Percentiles rank a stretch among this genome's conserved stretches.
Evolutionary conservation across 2,329 filamentous ascomycete species (phyloP).

Genomic region (Westerdykella ornata): DNA sequence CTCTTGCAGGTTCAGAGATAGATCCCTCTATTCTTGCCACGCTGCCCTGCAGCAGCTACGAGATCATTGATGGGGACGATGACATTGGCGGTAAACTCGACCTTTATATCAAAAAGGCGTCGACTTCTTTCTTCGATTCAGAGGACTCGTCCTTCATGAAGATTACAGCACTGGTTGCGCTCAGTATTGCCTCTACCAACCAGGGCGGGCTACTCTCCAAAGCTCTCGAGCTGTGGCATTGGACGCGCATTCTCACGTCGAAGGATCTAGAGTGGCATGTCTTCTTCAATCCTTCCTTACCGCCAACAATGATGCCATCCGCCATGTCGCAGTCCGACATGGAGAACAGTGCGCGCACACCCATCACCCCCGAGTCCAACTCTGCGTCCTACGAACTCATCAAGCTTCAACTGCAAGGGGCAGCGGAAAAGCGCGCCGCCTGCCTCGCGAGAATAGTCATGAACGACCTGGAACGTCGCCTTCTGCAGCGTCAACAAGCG

Average conservation of each 20-base stretch:
- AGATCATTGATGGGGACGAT: conserved; percentile 48
- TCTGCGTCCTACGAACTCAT: conserved; percentile 46
- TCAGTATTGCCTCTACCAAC: conserved; percentile 26
- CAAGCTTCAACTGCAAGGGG: conserved; percentile 49
- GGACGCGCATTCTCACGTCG: conserved; percentile 50
- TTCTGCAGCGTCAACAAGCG: conserved; percentile 52
- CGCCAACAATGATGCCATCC: conserved; percentile 28
- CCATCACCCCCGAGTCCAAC: conserved; percentile 28
- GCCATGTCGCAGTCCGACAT: conserved; percentile 27
- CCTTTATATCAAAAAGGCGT: conserved; percentile 47
- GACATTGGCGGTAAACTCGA: conserved; percentile 49
- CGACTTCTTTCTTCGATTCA: conserved; percentile 41
- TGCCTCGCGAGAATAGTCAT: conserved; percentile 50
- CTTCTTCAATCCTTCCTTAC: conserved; percentile 41
- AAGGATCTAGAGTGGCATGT: conserved; percentile 44
- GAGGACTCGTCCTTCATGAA: conserved; percentile 49
- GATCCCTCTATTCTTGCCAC: conserved; percentile 34
- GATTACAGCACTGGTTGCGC: conserved; percentile 40
- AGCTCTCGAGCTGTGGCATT: conserved; percentile 51
- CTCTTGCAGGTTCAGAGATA: conserved; percentile 24
- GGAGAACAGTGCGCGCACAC: conserved; percentile 21
- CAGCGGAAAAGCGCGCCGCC: conserved; percentile 50
- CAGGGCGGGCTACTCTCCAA: conserved; percentile 45
- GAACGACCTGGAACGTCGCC: conserved; percentile 54
- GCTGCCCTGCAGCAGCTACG: conserved; percentile 31